Conservation (phyloP, 192 early-diverging fungal genomes). For the Thamnidium elegans region DNA sequence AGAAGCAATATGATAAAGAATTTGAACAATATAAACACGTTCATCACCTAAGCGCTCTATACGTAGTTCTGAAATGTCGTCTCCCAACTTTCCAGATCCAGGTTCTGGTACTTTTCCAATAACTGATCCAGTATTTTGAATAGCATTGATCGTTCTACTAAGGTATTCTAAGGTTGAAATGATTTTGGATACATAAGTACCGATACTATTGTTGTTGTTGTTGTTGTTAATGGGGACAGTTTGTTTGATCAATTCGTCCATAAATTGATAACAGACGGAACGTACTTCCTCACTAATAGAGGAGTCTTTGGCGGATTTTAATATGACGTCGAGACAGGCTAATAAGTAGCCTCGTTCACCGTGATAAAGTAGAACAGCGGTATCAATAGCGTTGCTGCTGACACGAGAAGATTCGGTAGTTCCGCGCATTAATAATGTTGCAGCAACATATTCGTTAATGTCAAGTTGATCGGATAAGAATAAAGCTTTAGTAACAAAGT, state of each 20-base stretch:
- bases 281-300: constrained; percentile 44
- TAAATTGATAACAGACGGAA: constrained; percentile 41
- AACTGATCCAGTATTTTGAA: constrained; percentile 41
- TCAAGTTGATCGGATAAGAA: constrained; percentile 78
- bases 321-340: constrained; percentile 49
- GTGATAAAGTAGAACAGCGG: constrained; percentile 67
- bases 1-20: constrained; percentile 43
- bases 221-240: background rate
- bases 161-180: constrained; percentile 48
- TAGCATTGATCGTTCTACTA: constrained; percentile 42
- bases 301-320: constrained; percentile 48
- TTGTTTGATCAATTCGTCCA: constrained; percentile 36
- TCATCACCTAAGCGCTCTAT: constrained; percentile 41
- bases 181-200: constrained; percentile 53
- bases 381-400: constrained; percentile 58
- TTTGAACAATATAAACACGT: constrained; percentile 38
- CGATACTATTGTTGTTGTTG: constrained; percentile 18
- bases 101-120: background rate
- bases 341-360: constrained; percentile 62
- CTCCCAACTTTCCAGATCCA: constrained; percentile 30
- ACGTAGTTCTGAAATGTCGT: constrained; percentile 39
- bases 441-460: constrained; percentile 75
- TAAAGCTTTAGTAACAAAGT: constrained; percentile 62
- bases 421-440: constrained; percentile 59
- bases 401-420: constrained; percentile 50